Conservation (phyloP, 2,329 filamentous ascomycete species). For the Davidsoniella virescens region DNA sequence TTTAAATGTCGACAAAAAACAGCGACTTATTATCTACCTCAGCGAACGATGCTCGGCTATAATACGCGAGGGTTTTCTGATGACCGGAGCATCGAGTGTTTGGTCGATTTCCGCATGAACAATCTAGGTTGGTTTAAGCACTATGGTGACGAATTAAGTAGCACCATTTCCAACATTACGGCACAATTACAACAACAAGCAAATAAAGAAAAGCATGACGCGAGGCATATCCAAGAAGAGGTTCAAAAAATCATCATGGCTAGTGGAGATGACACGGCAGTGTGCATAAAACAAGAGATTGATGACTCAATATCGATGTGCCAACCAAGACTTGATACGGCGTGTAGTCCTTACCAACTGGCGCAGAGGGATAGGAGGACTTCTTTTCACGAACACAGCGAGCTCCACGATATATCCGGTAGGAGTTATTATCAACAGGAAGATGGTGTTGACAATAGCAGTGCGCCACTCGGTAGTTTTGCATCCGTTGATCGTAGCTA, state of each 20-base stretch:
- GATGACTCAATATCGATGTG: background rate
- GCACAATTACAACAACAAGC: conserved; percentile 38
- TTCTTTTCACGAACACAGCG: conserved; percentile 16
- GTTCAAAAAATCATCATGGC: conserved; percentile 17
- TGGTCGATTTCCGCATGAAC: conserved; percentile 81
- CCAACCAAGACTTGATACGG: too few relatives aligned
- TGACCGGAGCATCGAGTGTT: conserved; percentile 71
- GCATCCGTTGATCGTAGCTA: too few relatives aligned
- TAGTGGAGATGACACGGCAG: too few relatives aligned
- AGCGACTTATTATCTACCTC: conserved; percentile 71
- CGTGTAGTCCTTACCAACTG: too few relatives aligned
- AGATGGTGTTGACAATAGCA: conserved; percentile 29
- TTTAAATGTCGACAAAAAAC: conserved; percentile 54
- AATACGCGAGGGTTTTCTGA: conserved; percentile 85
- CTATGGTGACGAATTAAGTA: conserved; percentile 39
- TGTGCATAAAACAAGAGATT: too few relatives aligned
- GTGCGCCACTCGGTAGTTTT: too few relatives aligned
- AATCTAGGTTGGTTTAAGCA: conserved; percentile 70
- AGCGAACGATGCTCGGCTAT: conserved; percentile 74
- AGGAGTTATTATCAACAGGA: conserved; percentile 47
- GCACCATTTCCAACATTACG: conserved; percentile 40
- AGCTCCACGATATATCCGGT: conserved; percentile 29
- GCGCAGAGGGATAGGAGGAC: too few relatives aligned
- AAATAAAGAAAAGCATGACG: conserved; percentile 35
- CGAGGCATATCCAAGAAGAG: conserved; percentile 22